These are phyloP conservation scores for Solanum ossicruentum DNA, from an alignment of 257 asterid species.

Conservation along the genomic window DNA sequence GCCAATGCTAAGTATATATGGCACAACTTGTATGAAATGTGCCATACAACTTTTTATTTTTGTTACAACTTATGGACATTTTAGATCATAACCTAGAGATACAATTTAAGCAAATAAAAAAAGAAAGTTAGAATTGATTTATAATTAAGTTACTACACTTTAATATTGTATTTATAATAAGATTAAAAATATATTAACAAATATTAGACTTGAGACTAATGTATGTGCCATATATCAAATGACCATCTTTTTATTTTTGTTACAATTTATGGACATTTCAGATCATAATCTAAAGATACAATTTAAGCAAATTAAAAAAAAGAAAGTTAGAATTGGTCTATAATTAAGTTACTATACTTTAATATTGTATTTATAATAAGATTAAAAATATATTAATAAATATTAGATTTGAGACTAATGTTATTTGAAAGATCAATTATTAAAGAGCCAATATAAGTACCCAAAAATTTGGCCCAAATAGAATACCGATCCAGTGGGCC, in stretches of 20 bases:
- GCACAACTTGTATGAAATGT: too few relatives aligned
- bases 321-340: background rate
- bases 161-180: background rate
- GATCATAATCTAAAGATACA: accelerated
- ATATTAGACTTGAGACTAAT: too few relatives aligned
- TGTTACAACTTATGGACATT: too few relatives aligned
- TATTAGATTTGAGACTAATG: too few relatives aligned
- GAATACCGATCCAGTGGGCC: background rate
- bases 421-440: background rate
- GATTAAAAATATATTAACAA: background rate
- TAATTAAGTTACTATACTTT: background rate
- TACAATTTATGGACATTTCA: too few relatives aligned
- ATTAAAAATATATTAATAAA: background rate
- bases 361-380: background rate
- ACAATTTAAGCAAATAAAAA: background rate
- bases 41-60: too few relatives aligned
- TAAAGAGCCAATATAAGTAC: too few relatives aligned
- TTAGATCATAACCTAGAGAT: accelerated
- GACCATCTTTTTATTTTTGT: background rate
- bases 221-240: too few relatives aligned
- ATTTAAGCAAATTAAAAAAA: background rate
- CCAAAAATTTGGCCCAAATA: background rate
- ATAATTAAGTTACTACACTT: background rate
- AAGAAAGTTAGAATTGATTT: background rate
- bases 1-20: too few relatives aligned